phyloP scores from a whole-genome alignment of 2,329 filamentous ascomycete genomes.

The Diaporthe capsici region DNA sequence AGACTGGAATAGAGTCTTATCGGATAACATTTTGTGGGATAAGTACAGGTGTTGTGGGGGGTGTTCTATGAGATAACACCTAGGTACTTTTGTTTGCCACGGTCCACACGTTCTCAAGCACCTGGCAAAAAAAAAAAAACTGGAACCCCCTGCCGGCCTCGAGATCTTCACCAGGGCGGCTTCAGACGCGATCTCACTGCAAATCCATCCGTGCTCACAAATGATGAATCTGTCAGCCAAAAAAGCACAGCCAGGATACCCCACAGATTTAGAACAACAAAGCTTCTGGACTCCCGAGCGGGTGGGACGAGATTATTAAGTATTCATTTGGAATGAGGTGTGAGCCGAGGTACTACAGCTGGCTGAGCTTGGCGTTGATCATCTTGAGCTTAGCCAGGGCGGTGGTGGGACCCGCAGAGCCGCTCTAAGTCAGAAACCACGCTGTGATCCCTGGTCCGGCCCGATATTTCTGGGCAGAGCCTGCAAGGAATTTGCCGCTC shows the following conservation, averaged over 20 bases:
- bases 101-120: background rate
- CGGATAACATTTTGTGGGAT: background rate
- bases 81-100: background rate
- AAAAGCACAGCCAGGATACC: background rate
- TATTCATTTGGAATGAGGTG: background rate
- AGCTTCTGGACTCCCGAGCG: conserved; percentile 9
- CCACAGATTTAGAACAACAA: background rate
- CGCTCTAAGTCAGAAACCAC: conserved; percentile 25
- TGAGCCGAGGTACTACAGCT: conserved; percentile 25
- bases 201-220: conserved; percentile 4
- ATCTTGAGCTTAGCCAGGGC: conserved; percentile 9
- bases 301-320: conserved; percentile 9
- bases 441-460: conserved; percentile 22
- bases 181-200: background rate
- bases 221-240: conserved; percentile 3
- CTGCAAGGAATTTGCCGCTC: conserved; percentile 28
- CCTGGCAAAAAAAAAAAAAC: background rate
- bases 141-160: background rate
- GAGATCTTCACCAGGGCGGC: background rate
- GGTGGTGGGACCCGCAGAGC: conserved; percentile 37
- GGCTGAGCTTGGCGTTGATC: conserved; percentile 22
- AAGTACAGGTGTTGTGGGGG: background rate
- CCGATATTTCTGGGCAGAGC: conserved; percentile 24
- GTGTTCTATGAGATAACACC: background rate
- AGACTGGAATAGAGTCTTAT: background rate